Base-by-base conservation (phyloP, 2,329 filamentous ascomycete species). In the Diplocarpon mali region DNA sequence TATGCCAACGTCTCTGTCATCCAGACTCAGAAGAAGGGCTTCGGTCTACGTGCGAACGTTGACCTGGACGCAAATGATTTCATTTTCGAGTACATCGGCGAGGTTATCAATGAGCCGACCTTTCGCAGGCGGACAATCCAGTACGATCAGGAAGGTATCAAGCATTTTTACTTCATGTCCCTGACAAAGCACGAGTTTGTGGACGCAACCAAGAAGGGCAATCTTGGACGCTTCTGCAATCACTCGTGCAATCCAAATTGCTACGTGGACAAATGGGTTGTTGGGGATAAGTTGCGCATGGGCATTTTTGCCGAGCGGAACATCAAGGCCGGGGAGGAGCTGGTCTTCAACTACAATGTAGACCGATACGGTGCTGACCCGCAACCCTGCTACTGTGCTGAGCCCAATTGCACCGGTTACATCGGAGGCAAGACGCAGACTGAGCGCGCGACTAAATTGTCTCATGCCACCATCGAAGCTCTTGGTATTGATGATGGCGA, bases 161-260 rank as follows among this genome's bases (percentile, higher is more conserved):
- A 93, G 65, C 92, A 98, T 66, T 98, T 98, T 65, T 98, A 98
- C 67, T 98, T 98, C 70, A 98, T 98, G 92, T 96, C 92, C 24
- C 79, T 98, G 50, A 94, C 80, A 61, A 94, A 94, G 64, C 85
- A 81, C 59, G 92, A 96, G 64, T 98, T 96, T 61, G 88, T 98
- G 47, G 92, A 98, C 66, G 92, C 92, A 16, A 98, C 92, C 9
- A 94, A 92, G 62, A 94, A 87, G 63, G 92, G 92, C 40, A 96
- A 96, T 56, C 75, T 98, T 5, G 92, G 89, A 41, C 82, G 92
- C 27, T 98, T 98, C 62, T 98, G 92, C 75, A 98, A 98, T 60
- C 92, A 98, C 64, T 96, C 92, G 8, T 98, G 92, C 73, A 95
- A 92, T 63, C 92, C 92, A 14, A 98, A 98, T 62, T 96, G 89